Evolutionary conservation across 2,329 filamentous ascomycete genomes (phyloP), one percentile per base, ranked within the genome.

Genomic region (Curvularia lunata): DNA sequence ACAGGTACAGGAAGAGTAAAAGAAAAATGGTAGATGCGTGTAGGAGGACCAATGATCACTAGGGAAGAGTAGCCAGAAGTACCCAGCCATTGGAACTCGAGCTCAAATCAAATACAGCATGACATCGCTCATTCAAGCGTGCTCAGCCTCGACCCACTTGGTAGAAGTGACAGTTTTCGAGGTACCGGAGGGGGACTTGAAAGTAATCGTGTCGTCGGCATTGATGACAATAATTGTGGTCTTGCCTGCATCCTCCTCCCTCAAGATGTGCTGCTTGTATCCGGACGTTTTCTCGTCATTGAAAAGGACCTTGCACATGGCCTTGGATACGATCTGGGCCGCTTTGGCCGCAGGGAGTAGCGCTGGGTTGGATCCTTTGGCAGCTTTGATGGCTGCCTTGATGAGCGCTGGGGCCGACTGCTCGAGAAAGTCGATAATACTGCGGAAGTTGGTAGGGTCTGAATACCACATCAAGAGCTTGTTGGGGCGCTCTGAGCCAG

Each of bases 221-320:
- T 59, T 55, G 27, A 59, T 55, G 10, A 52, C n/a, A 37, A 59
- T 55, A 19, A n/a, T 40, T 9, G 28, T 52, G 6, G 52, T 59
- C 13, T 55, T 48, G 16, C 23, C n/a, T 4, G 21, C 47, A 27
- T 51, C 56, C 46, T 59, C 56, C 32, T 52, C 48, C 8, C 47
- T 52, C 47, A 59, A 45, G 34, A 59, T 59, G 18, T 59, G 56
- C 56, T 59, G 56, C 47, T 59, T 59, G 34, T 52, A 59, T n/a
- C 56, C 56, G 21, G 18, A 48, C 42, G 57, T 60, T 1, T 13
- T 27, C 42, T 56, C 57, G 16, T 53, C 27, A 28, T 60, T 60
- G 48, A 60, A 56, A 37, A 60, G 48, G 12, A 47, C 27, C 40
- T 60, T 53, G 38, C 57, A 60, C 57, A 60, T 52, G 23, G 49